phyloP scores from a whole-genome alignment of 2,329 filamentous ascomycete genomes.

The Cordyceps tenuipes region DNA sequence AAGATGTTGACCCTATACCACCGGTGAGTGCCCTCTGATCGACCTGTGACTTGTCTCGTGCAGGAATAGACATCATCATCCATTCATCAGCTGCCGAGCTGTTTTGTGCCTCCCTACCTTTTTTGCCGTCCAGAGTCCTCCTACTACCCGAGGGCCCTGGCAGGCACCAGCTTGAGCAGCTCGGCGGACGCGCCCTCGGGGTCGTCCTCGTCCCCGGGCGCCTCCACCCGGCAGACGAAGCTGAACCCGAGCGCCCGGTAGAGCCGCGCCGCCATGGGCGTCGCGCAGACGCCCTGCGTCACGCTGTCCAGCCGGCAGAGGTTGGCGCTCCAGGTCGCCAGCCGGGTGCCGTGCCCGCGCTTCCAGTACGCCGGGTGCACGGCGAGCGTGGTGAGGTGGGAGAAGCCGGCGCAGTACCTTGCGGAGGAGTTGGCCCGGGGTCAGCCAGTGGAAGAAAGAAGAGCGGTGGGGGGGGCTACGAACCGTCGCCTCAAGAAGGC shows the following conservation, averaged over 20 bases:
- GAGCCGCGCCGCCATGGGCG: background rate
- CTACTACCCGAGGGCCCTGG: too few species aligned
- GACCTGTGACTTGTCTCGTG: too few species aligned
- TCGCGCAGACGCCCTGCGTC: background rate
- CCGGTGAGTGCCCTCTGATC: too few species aligned
- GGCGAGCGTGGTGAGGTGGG: background rate
- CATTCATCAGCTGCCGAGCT: too few species aligned
- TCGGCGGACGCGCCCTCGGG: background rate
- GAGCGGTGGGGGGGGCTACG: background rate
- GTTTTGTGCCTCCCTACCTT: too few species aligned
- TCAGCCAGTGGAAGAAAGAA: background rate
- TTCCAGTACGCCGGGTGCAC: background rate
- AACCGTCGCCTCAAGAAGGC: background rate
- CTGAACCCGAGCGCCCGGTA: background rate
- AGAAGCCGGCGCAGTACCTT: background rate
- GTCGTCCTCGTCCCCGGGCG: background rate
- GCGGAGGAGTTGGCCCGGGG: background rate
- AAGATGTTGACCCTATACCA: too few species aligned
- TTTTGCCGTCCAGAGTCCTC: too few species aligned
- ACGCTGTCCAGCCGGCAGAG: background rate
- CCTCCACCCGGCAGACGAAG: background rate
- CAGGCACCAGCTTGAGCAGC: background rate
- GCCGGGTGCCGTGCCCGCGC: background rate
- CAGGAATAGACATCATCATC: too few species aligned
- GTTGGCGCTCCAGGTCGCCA: background rate